phyloP scores from a whole-genome alignment of 2,329 filamentous ascomycete species.

The Diaporthe amygdali region DNA sequence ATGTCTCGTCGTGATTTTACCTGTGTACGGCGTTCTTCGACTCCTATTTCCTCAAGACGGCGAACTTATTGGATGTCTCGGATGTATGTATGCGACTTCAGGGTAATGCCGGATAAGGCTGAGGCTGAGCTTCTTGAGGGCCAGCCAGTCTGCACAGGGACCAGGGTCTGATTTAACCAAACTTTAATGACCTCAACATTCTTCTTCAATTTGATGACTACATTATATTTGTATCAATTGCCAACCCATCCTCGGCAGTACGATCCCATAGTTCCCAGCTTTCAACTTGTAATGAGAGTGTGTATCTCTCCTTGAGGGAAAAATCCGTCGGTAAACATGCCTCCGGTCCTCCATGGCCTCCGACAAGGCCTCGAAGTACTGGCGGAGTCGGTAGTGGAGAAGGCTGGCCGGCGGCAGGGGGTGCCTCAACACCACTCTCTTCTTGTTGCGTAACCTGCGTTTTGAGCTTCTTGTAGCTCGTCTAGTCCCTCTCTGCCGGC shows the following conservation, averaged over 20 bases:
- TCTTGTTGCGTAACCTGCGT: background rate
- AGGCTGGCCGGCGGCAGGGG: background rate
- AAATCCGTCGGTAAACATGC: background rate
- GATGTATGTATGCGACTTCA: background rate
- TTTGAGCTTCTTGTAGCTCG: background rate
- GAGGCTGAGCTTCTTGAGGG: background rate
- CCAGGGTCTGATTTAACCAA: background rate
- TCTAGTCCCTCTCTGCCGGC: background rate
- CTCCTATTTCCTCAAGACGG: background rate
- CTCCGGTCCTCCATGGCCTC: background rate
- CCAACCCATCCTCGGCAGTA: background rate
- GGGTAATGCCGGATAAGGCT: background rate
- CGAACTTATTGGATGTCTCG: background rate
- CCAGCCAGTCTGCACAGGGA: background rate
- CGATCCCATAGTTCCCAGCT: background rate
- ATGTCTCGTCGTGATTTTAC: background rate
- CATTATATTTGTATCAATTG: background rate
- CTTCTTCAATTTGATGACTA: background rate
- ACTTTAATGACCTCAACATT: background rate
- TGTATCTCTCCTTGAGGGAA: no score
- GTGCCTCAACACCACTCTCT: background rate
- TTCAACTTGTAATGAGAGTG: background rate
- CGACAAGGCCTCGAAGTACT: background rate
- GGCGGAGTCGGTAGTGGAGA: background rate
- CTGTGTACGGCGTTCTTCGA: background rate